Evolutionary conservation across 805 yeast genomes (phyloP).

Genomic region (Nakazawaea molendinolei): DNA sequence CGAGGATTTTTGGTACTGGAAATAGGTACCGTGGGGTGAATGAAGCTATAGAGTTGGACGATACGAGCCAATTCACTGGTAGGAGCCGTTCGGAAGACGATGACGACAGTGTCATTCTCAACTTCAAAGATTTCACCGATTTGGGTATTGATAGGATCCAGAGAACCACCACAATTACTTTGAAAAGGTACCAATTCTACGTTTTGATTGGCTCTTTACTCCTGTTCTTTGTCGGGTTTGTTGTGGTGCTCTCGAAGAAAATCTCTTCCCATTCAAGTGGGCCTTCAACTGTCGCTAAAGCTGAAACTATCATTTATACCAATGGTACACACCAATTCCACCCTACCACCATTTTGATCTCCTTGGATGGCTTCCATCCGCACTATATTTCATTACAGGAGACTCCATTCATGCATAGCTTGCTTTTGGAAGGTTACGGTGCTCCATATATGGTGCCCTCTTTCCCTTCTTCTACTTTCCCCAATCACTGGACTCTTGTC

Average conservation of each 20-base stretch:
- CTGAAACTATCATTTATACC: constrained; percentile 21
- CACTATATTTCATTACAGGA: constrained; percentile 59
- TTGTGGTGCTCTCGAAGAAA: constrained; percentile 9
- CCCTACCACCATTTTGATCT: constrained; percentile 76
- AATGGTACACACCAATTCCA: constrained; percentile 67
- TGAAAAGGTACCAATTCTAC: constrained; percentile 11
- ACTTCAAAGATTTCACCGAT: constrained; percentile 7
- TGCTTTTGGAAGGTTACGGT: constrained; percentile 46
- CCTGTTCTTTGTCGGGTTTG: constrained; percentile 7
- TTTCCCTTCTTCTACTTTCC: constrained; percentile 85
- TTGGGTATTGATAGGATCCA: constrained; percentile 4
- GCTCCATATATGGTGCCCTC: constrained; percentile 84
- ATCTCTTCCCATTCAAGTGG: constrained; percentile 9
- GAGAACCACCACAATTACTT: constrained; percentile 6
- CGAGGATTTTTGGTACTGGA: constrained; percentile 1
- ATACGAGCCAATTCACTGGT: constrained; percentile 14
- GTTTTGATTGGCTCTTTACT: neutral
- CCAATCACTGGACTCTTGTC: constrained; percentile 86
- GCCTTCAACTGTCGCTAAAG: neutral
- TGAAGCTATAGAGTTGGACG: constrained; percentile 20
- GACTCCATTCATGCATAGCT: constrained; percentile 66
- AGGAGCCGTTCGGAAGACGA: constrained; percentile 15
- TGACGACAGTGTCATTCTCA: constrained; percentile 1
- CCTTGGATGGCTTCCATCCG: constrained; percentile 90
- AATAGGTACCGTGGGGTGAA: neutral